Base-by-base conservation (phyloP, 306 rosid species). In the Neltuma alba region DNA sequence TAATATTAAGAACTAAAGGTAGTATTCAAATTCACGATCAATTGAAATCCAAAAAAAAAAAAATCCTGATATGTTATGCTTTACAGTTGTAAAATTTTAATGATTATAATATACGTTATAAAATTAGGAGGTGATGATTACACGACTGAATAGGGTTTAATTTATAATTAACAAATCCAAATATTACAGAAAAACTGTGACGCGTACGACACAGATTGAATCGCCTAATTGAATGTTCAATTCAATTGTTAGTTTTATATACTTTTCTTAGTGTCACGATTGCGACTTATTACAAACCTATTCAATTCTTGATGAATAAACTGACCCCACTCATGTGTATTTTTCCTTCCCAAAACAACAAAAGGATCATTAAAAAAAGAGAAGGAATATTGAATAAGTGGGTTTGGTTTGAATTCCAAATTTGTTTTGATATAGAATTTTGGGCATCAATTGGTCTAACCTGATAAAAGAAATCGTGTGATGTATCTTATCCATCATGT, bases 331-430 rank as follows among this genome's bases (percentile, higher is more conserved):
- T 38, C 2, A 38, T 38, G 0, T 9, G 13, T 9, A 66, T 37
- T 13, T 11, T 36, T 37, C 33, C 7, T 38, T 12, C 31, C 72
- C 1, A 11, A 66, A n/a, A 38, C 10, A 65, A 36, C 69, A 31
- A 4, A 16, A 7, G 9, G n/a, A 20, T 10, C 4, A 16, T 4
- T 4, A 34, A 2, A 34, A 36, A 16, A 64, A 2, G 14, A 23
- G 1, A 64, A 16, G 68, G 21, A 5, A 6, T n/a, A n/a, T n/a
- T n/a, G n/a, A 6, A n/a, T 3, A 3, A 63, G 69, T 63, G 47
- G 47, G 15, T 65, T 65, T 20, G 71, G 71, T 65, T 36, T 65
- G 71, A 65, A 37, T 65, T 10, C 7, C 71, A 9, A n/a, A 65
- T 7, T 38, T 65, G 71, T 36, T 65, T 65, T 36, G 71, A 36